Percentiles rank a stretch among this genome's conserved stretches.
These are phyloP conservation scores for Daldinia vernicosa DNA, from an alignment of 495 filamentous ascomycete genomes.

Conservation along the genomic window DNA sequence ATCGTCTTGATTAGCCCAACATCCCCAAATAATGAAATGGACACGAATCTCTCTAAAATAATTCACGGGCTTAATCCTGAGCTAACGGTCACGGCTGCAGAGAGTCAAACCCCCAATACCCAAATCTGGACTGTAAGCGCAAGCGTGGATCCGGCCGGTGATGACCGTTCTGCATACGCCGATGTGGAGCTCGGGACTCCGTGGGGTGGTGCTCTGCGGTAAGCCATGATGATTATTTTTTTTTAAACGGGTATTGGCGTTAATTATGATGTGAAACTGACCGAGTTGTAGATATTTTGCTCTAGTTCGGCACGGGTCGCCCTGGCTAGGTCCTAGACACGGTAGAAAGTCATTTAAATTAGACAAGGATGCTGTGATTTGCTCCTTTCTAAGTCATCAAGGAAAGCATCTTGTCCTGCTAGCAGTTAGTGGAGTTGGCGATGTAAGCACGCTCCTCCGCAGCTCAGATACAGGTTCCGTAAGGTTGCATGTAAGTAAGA, in stretches of 20 bases:
- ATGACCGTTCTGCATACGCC: slow-evolving; percentile 63
- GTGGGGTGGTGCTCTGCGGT: slow-evolving; percentile 58
- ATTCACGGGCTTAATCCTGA: slow-evolving; percentile 67
- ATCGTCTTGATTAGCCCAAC: slow-evolving; percentile 62
- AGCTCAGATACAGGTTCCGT: slow-evolving; percentile 73
- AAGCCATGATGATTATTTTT: slow-evolving; percentile 43
- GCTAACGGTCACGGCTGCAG: slow-evolving; percentile 63
- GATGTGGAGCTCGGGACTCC: slow-evolving; percentile 71
- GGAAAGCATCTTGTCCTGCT: slow-evolving; percentile 84
- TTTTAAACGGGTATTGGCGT: neutral
- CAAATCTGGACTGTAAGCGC: slow-evolving; percentile 74
- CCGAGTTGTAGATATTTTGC: slow-evolving; percentile 70
- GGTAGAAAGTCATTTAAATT: slow-evolving; percentile 71
- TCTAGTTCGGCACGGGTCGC: slow-evolving; percentile 77
- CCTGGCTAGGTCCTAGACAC: slow-evolving; percentile 91
- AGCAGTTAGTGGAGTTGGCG: slow-evolving; percentile 77
- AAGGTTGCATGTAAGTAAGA: slow-evolving; percentile 66
- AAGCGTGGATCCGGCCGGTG: slow-evolving; percentile 61
- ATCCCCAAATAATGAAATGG: slow-evolving; percentile 25
- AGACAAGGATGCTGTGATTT: slow-evolving; percentile 80
- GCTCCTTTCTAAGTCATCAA: slow-evolving; percentile 78
- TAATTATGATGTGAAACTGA: slow-evolving; percentile 29
- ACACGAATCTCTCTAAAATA: slow-evolving; percentile 64
- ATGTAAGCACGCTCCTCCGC: slow-evolving; percentile 75
- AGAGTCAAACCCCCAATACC: slow-evolving; percentile 75